Conservation (phyloP, 2,329 filamentous ascomycete genomes). For the Fusarium setosum region DNA sequence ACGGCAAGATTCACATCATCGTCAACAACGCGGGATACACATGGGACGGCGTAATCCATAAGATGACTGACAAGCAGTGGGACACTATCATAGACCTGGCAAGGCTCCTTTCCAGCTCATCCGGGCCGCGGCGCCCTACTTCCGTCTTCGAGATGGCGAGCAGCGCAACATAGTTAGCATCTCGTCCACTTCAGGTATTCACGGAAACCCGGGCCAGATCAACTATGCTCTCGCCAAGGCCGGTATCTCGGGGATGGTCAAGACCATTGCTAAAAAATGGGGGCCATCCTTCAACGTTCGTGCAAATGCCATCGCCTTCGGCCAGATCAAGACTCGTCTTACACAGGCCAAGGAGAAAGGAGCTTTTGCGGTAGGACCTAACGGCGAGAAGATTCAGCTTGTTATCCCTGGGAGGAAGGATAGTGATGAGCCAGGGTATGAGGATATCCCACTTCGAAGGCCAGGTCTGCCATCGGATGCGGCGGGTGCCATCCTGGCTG, state of each 20-base stretch:
- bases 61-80: constrained; percentile 1
- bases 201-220: constrained; percentile 84
- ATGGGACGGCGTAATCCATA: constrained; percentile 6
- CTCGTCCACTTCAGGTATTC: constrained; percentile 77
- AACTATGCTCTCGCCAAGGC: constrained; percentile 87
- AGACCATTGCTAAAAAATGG: constrained; percentile 89
- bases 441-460: too few species aligned
- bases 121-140: constrained; percentile 6
- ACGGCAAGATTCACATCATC: constrained; percentile 4
- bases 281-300: constrained; percentile 44
- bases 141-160: constrained; percentile 1
- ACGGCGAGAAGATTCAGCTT: too few species aligned
- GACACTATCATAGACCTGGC: constrained; percentile 15
- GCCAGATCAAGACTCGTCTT: too few species aligned
- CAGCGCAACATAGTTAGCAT: constrained; percentile 75
- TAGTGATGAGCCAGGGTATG: too few species aligned
- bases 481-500: too few species aligned
- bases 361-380: too few species aligned
- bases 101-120: constrained; percentile 8
- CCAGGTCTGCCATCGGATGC: too few species aligned
- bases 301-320: too few species aligned
- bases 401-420: too few species aligned
- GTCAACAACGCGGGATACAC: constrained; percentile 23
- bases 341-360: too few species aligned
- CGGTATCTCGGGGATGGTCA: constrained; percentile 79